Conservation (phyloP, 2,329 filamentous ascomycete species). For the Knufia petricola region DNA sequence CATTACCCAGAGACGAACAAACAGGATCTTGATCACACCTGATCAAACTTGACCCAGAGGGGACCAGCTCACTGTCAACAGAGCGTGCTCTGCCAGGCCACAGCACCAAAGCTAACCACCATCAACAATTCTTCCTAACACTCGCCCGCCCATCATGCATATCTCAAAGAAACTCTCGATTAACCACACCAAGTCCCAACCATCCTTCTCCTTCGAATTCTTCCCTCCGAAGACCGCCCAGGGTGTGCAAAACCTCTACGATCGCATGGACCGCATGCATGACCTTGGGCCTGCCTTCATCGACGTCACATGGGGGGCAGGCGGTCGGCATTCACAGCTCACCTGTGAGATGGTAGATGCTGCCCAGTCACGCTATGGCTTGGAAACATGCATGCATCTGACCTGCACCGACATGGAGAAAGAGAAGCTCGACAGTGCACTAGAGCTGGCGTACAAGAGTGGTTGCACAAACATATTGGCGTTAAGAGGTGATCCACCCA, state of each 20-base stretch:
- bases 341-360: slow-evolving; percentile 97
- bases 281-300: slow-evolving; percentile 88
- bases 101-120: too few relatives aligned
- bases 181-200: slow-evolving; percentile 65
- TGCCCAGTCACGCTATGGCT: slow-evolving; percentile 85
- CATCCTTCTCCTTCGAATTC: slow-evolving; percentile 98
- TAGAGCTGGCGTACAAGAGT: slow-evolving; percentile 80
- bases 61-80: background rate
- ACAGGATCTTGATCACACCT: background rate
- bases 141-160: slow-evolving; percentile 55
- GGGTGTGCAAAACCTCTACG: slow-evolving; percentile 98
- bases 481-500: slow-evolving; percentile 81
- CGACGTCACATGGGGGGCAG: slow-evolving; percentile 97
- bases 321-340: slow-evolving; percentile 78
- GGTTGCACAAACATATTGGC: slow-evolving; percentile 97
- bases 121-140: background rate
- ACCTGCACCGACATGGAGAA: slow-evolving; percentile 97
- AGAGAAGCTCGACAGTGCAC: slow-evolving; percentile 80
- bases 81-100: too few relatives aligned
- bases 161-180: slow-evolving; percentile 85
- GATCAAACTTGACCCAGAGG: too few relatives aligned
- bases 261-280: slow-evolving; percentile 99
- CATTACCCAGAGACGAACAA: background rate
- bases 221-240: slow-evolving; percentile 85
- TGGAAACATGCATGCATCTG: slow-evolving; percentile 98